A percentile compares a stretch with the other conserved stretches of the same genome.
Evolutionary conservation across 352 stramenopile genomes (phyloP).

Genomic region (Pythium folliculosum): DNA sequence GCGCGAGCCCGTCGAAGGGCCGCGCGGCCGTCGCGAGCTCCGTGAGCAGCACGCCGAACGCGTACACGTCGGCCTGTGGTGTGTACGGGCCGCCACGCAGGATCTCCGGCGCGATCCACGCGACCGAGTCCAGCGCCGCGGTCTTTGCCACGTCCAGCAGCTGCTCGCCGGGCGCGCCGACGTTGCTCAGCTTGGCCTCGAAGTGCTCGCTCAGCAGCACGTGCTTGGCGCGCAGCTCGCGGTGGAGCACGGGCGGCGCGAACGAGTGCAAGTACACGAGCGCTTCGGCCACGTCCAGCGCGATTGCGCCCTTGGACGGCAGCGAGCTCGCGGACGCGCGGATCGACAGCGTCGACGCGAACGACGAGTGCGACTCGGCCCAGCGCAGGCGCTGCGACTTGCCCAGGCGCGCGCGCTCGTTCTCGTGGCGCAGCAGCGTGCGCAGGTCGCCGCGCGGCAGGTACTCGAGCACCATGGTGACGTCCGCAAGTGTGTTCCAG

Average conservation of each 20-base stretch:
- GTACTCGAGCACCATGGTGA: constrained; percentile 79
- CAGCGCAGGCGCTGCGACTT: constrained; percentile 47
- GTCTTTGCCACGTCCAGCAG: constrained; percentile 68
- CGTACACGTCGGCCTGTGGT: constrained; percentile 87
- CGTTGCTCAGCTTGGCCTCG: constrained; percentile 82
- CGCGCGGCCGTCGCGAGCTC: constrained; percentile 66
- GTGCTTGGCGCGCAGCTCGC: constrained; percentile 86
- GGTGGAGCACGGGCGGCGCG: constrained; percentile 72
- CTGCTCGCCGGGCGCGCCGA: constrained; percentile 74
- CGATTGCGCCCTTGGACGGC: constrained; percentile 51
- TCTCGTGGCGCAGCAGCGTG: constrained; percentile 49
- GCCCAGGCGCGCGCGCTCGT: constrained; percentile 49
- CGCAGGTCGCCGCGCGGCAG: constrained; percentile 72
- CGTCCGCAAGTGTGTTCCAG: constrained; percentile 60
- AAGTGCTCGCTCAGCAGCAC: constrained; percentile 69
- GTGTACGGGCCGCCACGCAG: constrained; percentile 81
- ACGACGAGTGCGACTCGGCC: constrained; percentile 17
- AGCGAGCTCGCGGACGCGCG: background rate
- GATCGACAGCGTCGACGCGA: constrained; percentile 20
- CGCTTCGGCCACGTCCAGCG: constrained; percentile 76
- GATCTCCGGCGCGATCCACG: constrained; percentile 88
- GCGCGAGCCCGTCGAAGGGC: constrained; percentile 56
- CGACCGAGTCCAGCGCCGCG: constrained; percentile 69
- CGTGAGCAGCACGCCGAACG: constrained; percentile 76
- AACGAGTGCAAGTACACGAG: constrained; percentile 83